Evolutionary conservation across 352 stramenopile species (phyloP), one percentile per base, ranked within the genome.

Genomic region (Phytophthora gonapodyides): DNA sequence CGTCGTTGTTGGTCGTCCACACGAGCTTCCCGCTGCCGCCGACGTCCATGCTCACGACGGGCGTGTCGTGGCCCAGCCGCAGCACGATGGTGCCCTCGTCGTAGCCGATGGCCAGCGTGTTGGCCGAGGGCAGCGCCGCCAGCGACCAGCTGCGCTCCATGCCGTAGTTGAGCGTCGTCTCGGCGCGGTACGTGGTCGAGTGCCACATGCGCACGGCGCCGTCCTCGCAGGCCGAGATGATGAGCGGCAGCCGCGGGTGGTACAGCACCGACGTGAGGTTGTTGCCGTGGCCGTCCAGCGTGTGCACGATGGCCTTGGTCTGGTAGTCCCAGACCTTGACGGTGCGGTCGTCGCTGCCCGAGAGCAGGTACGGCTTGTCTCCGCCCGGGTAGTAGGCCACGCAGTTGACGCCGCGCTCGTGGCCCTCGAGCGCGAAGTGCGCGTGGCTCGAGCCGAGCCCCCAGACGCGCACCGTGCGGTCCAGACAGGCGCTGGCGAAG

Each of bases 241-340:
- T 99, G 27, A 99, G 82, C 31, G 98, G 98, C 47, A 99, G 77
- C 38, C 97, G 97, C 45, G 98, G 97, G 80, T 99, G 98, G 84
- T 99, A 99, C 57, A 98, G 74, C 31, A 99, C 97, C 0, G 93
- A 80, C 58, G 96, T 98, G 36, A 99, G 85, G 84, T 99, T 99
- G 73, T 99, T 97, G n/a, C 89, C 92, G 77, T 99, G 98, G 37
- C 97, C 98, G 44, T 99, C 97, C 16, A 99, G 85, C 33, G 94
- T 98, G 76, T 99, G 97, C 16, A 99, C 94, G 63, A 99, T 98
- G n/a, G 91, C 96, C 76, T 99, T 99, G 9, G 98, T 99, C 88
- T 99, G 88, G 84, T 99, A 99, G 79, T 99, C 98, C 97, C 97
- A 99, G 62, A 99, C 98, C 68, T 99, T 99, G 33, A 99, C 92